These are phyloP conservation scores for Tephrocybe sp. DNA, from an alignment of 768 basidiomycete genomes.

Conservation along the genomic window DNA sequence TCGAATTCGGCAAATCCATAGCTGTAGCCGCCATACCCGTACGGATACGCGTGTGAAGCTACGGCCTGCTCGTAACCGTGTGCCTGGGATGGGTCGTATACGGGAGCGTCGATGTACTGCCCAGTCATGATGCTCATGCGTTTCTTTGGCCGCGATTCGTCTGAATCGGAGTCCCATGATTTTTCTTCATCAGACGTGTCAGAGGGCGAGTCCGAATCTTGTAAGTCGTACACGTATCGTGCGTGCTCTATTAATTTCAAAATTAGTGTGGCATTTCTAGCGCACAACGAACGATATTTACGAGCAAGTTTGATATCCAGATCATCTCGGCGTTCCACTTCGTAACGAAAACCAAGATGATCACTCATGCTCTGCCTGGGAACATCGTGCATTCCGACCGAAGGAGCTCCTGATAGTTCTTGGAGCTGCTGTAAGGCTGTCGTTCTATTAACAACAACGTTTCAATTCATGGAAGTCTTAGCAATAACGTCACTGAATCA, in stretches of 20 bases:
- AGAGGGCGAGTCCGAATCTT: slow-evolving; percentile 44
- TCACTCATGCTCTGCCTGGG: slow-evolving; percentile 66
- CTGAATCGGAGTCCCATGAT: slow-evolving; percentile 40
- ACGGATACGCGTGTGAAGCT: slow-evolving; percentile 10
- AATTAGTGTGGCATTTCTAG: background rate
- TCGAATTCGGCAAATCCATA: slow-evolving; percentile 40
- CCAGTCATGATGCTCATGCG: slow-evolving; percentile 71
- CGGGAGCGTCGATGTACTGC: slow-evolving; percentile 50
- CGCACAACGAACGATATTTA: slow-evolving; percentile 35
- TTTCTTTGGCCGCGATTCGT: slow-evolving; percentile 41
- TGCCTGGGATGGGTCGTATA: slow-evolving; percentile 27
- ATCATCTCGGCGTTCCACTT: slow-evolving; percentile 52
- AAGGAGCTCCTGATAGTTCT: slow-evolving; percentile 67
- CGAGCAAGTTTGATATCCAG: slow-evolving; percentile 71
- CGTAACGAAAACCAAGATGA: slow-evolving; percentile 56
- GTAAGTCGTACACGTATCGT: slow-evolving; percentile 60
- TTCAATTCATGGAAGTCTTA: background rate
- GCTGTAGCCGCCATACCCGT: slow-evolving; percentile 39
- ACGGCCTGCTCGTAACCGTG: slow-evolving; percentile 2
- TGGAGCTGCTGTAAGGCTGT: slow-evolving; percentile 40
- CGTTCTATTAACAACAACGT: slow-evolving; percentile 19
- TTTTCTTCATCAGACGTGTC: slow-evolving; percentile 48
- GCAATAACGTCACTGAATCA: background rate
- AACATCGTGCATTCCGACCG: slow-evolving; percentile 82
- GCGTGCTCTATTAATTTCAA: slow-evolving; percentile 51